Evolutionary conservation across 768 basidiomycete genomes (phyloP), one percentile per base, ranked within the genome.

Genomic region (Tricholoma sp.): DNA sequence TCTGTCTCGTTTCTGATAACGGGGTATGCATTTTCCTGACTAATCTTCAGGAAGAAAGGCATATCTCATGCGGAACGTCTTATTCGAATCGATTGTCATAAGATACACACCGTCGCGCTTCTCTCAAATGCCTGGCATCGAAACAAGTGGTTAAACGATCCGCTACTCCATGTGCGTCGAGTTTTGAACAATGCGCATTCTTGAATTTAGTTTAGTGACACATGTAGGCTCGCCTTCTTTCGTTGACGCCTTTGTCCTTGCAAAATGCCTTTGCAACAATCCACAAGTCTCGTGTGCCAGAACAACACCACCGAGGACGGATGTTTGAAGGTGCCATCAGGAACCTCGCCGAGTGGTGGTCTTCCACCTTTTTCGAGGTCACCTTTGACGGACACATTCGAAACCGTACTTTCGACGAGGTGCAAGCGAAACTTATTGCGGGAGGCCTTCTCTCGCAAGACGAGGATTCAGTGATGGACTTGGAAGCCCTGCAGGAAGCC

Each of bases 291-390:
- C 80, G 84, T 57, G 72, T 91, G 19, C 93, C 96, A 1, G 92
- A 97, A 59, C 79, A 82, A 12, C 81, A 83, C 54, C 84, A 85
- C 64, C 86, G 97, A 9, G 92, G 92, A 1, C 85, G 91, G 6
- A 79, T 94, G 61, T 99, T 98, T 67, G 93, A 98, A 71, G 77
- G 79, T 12, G 89, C 93, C 3, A 74, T 97, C 19, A 76, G 76
- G 32, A 81, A 82, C 41, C 83, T 98, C 8, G 80, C 80, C 19
- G 79, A 81, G 11, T 98, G 96, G 95, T 99, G 96, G 95, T 75
- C 79, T 10, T 74, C 77, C 35, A 72, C 77, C 0, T 97, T 87
- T 70, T 88, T 91, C 61, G 78, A 83, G 35, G 78, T 89, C 50
- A 64, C 77, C 6, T 76, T 76, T 3, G 75, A 79, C 8, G 88